Evolutionary conservation across 2,329 filamentous ascomycete species (phyloP), one percentile per base, ranked within the genome.

Genomic region (Periconia sp.): DNA sequence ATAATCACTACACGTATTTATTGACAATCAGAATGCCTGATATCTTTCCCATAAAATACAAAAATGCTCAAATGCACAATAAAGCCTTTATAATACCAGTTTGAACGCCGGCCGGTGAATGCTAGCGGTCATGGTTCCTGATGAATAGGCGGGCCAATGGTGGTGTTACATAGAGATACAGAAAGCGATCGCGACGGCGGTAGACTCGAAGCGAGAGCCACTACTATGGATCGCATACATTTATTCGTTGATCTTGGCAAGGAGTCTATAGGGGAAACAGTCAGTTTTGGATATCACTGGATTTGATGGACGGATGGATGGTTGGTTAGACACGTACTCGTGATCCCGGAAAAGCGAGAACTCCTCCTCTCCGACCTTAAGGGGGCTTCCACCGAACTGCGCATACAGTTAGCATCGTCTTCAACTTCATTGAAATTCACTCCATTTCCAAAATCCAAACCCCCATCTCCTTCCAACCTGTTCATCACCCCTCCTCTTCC

Each of bases 221-320:
- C 15, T 37, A 37, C 27, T n/a, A n/a, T 10, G 33, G 35, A 17
- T 45, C 42, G 47, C 42, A 40, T 31, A 17, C 35, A 45, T 67
- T 52, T 90, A 96, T 84, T 97, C 93, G 80, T 91, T 96, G 85
- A 99, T 96, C 89, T 97, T 99, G 77, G 94, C 94, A 57, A 99
- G 86, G 66, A 99, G 91, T 77, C 93, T 97, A 68, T 23, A 40
- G 20, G n/a, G 9, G 40, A 33, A 53, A 41, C 14, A 97, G 90
- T 77, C 15, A 11, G 35, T 27, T 49, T 43, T 31, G 47, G 40
- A 17, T 27, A 5, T 37, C 11, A 13, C 11, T 37, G 11, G 44
- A 31, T 43, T 41, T 33, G 35, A 49, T 30, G 47, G 41, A 27
- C 11, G 33, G 23, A 40, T 20, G 20, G 19, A 41, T 15, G 20